Conservation (phyloP, 164 flowering plant genomes). For the Warburgia ugandensis region DNA sequence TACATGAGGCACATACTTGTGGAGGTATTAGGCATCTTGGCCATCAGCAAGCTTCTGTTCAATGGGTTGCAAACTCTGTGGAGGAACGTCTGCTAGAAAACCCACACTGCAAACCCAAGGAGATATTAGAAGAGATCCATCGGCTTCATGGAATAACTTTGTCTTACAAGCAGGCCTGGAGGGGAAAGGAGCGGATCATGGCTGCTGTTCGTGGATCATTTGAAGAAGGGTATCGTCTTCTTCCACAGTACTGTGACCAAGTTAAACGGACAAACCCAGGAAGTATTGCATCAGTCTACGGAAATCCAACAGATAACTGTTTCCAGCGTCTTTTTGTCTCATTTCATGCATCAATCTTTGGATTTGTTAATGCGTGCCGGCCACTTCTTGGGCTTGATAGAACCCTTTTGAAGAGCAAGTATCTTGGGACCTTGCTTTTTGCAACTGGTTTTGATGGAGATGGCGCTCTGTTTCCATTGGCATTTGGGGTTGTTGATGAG, state of each 20-base stretch:
- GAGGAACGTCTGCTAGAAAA: slow-evolving; percentile 75
- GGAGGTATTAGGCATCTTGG: slow-evolving; percentile 89
- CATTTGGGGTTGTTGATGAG: slow-evolving; percentile 43
- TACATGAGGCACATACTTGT: slow-evolving; percentile 64
- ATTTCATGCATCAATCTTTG: slow-evolving; percentile 88
- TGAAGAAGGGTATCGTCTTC: slow-evolving; percentile 85
- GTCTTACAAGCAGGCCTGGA: slow-evolving; percentile 97
- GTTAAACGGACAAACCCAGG: too few relatives aligned
- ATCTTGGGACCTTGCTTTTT: slow-evolving; percentile 61
- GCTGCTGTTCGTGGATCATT: slow-evolving; percentile 90
- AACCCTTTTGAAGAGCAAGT: slow-evolving; percentile 72
- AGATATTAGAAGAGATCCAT: too few relatives aligned
- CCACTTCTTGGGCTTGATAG: slow-evolving; percentile 87
- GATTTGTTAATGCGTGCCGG: slow-evolving; percentile 84
- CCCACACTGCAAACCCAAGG: slow-evolving; percentile 85
- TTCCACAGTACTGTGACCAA: slow-evolving; percentile 87
- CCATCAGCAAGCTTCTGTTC: slow-evolving; percentile 94
- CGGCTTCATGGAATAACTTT: too few relatives aligned
- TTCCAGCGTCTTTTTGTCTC: slow-evolving; percentile 84
- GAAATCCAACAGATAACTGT: slow-evolving; percentile 71
- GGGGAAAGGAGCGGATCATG: slow-evolving; percentile 93
- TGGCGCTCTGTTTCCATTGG: slow-evolving; percentile 43
- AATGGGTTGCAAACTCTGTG: slow-evolving; percentile 88
- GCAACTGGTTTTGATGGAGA: slow-evolving; percentile 48
- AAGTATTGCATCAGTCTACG: too few relatives aligned